Conservation (phyloP, 495 filamentous ascomycete genomes). For the Penicillium bovifimosum region DNA sequence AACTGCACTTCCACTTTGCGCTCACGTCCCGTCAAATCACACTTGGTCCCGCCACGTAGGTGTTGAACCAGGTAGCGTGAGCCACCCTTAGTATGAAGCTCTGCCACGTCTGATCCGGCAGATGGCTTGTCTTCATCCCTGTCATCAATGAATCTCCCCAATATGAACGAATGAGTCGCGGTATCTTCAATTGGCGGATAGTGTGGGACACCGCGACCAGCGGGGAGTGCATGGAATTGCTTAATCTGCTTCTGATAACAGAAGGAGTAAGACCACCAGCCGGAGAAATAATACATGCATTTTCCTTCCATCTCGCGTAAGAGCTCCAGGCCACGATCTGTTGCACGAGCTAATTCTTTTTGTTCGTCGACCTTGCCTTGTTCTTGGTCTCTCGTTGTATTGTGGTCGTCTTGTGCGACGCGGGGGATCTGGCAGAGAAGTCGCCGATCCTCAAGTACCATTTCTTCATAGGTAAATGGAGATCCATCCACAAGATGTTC, state of each 20-base stretch:
- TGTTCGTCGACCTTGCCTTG: constrained; percentile 61
- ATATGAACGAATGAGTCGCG: constrained; percentile 68
- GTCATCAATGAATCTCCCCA: constrained; percentile 55
- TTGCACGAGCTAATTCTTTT: constrained; percentile 79
- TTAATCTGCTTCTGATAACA: constrained; percentile 85
- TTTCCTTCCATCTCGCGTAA: constrained; percentile 77
- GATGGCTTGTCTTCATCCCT: constrained; percentile 16
- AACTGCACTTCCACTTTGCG: constrained; percentile 87
- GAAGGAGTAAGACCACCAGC: constrained; percentile 97
- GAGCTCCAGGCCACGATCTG: constrained; percentile 82
- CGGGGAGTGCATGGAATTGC: constrained; percentile 83
- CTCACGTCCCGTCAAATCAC: constrained; percentile 82
- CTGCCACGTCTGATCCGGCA: constrained; percentile 42
- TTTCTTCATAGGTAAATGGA: constrained; percentile 39
- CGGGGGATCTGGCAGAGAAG: constrained; percentile 85
- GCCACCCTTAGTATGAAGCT: constrained; percentile 75
- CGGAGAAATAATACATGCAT: constrained; percentile 85
- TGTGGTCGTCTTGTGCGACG: constrained; percentile 43
- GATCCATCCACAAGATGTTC: not conserved
- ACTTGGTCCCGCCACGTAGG: constrained; percentile 77
- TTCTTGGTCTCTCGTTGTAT: constrained; percentile 54
- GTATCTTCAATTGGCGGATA: constrained; percentile 72
- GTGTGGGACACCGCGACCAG: constrained; percentile 56
- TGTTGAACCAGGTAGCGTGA: constrained; percentile 88
- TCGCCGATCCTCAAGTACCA: constrained; percentile 61